These are phyloP conservation scores for Porogramme epimiltina DNA, from an alignment of 1,284 basidiomycete species.

Conservation along the genomic window DNA sequence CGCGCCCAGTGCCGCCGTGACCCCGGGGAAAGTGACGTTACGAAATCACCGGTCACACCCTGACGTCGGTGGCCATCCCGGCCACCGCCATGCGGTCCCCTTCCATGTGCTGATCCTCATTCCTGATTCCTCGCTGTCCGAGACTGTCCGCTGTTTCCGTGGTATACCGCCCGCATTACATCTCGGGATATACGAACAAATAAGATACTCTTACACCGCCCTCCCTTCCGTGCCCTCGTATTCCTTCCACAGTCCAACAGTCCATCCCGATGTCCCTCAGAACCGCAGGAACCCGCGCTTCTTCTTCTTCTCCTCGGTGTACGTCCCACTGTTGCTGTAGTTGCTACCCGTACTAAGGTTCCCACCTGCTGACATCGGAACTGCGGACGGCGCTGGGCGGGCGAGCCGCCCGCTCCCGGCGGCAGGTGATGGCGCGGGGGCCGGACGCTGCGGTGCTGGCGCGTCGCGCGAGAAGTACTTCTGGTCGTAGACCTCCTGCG, in stretches of 20 bases:
- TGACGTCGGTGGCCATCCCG: constrained; percentile 17
- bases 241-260: neutral
- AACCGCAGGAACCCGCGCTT: constrained; percentile 82
- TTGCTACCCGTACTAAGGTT: constrained; percentile 34
- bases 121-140: too few species aligned
- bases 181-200: constrained; percentile 19
- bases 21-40: neutral
- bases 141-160: constrained; percentile 6
- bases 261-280: constrained; percentile 26
- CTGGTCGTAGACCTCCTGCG: constrained; percentile 78
- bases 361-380: constrained; percentile 51
- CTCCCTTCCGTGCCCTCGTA: neutral
- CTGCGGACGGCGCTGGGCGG: constrained; percentile 34
- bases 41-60: neutral
- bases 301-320: constrained; percentile 60
- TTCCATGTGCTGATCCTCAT: too few species aligned
- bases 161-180: constrained; percentile 17
- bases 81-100: neutral
- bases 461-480: constrained; percentile 71
- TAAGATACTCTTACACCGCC: constrained; percentile 21
- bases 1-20: neutral
- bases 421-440: constrained; percentile 31
- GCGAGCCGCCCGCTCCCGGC: constrained; percentile 25
- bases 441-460: constrained; percentile 47
- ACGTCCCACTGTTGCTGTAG: constrained; percentile 25